These are phyloP conservation scores for Quercus lobata DNA, from an alignment of 331 rosid genomes.

Conservation along the genomic window DNA sequence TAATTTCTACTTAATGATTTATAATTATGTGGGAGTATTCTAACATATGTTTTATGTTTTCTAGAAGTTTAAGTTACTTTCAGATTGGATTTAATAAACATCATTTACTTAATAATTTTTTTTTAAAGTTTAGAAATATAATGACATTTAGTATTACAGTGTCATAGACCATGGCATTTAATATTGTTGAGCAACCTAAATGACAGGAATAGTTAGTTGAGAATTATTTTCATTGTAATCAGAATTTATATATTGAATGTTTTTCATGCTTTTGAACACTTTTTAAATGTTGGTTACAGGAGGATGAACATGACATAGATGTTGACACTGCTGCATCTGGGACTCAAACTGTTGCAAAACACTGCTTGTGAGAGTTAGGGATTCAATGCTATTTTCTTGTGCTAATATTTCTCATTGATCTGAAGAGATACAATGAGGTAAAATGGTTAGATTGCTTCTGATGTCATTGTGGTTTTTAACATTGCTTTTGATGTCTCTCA, in stretches of 20 bases:
- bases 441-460: background rate
- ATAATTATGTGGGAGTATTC: no score
- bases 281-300: conserved; percentile 40
- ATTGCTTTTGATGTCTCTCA: conserved; percentile 12
- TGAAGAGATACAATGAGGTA: conserved; percentile 82
- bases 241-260: background rate
- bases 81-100: no score
- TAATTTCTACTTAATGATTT: no score
- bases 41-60: no score
- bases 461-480: background rate
- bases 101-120: no score
- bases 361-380: conserved; percentile 75
- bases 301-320: conserved; percentile 86
- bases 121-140: no score
- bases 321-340: conserved; percentile 79
- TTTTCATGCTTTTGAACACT: background rate
- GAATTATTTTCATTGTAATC: background rate
- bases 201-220: background rate
- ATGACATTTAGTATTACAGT: no score
- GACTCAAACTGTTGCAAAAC: conserved; percentile 59
- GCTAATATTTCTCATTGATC: conserved; percentile 86
- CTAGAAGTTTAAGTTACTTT: no score
- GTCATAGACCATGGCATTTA: no score
- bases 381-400: conserved; percentile 66
- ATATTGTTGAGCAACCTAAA: background rate